These are phyloP conservation scores for Priceomyces fermenticarens DNA, from an alignment of 805 yeast species.

Conservation along the genomic window DNA sequence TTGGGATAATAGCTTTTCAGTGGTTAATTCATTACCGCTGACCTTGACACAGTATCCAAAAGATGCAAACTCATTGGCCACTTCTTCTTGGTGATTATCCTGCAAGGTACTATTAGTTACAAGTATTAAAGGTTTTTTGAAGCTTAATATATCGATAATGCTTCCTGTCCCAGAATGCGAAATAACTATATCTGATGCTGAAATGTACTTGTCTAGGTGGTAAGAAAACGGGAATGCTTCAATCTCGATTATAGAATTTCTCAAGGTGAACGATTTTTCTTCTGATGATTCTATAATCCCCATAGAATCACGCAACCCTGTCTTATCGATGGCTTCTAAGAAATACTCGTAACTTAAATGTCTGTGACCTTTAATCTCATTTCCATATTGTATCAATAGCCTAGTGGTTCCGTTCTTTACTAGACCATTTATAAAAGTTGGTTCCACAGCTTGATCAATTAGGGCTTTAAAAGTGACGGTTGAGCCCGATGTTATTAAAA, in stretches of 20 bases:
- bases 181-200: conserved; percentile 56
- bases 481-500: conserved; percentile 82
- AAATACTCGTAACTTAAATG: conserved; percentile 23
- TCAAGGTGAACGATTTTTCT: conserved; percentile 1
- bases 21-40: neutral
- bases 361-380: conserved; percentile 20
- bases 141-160: conserved; percentile 70
- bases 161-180: conserved; percentile 95
- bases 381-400: conserved; percentile 30
- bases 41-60: conserved; percentile 10
- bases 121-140: conserved; percentile 56
- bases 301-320: conserved; percentile 3
- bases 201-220: conserved; percentile 35
- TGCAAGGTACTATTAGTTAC: conserved; percentile 70
- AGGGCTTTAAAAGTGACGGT: conserved; percentile 75
- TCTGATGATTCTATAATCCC: no score
- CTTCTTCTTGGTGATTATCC: conserved; percentile 84
- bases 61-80: conserved; percentile 42
- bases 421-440: conserved; percentile 29
- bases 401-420: conserved; percentile 29
- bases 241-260: conserved; percentile 10
- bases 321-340: conserved; percentile 13
- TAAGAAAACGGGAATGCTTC: conserved; percentile 27
- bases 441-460: conserved; percentile 40
- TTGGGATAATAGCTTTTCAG: neutral